Percentiles rank a stretch among this genome's conserved stretches.
These are phyloP conservation scores for Mycocentrospora acerina DNA, from an alignment of 2,329 filamentous ascomycete genomes.

Conservation along the genomic window DNA sequence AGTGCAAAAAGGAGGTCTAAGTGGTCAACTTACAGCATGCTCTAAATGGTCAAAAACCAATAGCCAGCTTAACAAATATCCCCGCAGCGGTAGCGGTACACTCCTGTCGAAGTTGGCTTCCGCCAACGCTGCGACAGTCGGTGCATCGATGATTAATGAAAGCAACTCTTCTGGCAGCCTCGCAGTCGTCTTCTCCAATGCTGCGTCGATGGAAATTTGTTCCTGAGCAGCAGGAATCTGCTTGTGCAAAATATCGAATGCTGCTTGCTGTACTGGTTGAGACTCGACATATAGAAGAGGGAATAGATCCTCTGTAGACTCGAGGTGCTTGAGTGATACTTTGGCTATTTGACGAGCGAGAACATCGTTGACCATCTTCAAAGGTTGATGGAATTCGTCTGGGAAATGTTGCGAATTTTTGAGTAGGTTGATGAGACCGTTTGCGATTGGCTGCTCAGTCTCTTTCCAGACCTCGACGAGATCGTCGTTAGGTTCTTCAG, in stretches of 20 bases:
- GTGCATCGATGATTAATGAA: slow-evolving; percentile 77
- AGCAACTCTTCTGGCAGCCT: slow-evolving; percentile 81
- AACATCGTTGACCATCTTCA: slow-evolving; percentile 73
- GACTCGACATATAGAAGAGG: slow-evolving; percentile 75
- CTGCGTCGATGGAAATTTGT: slow-evolving; percentile 75
- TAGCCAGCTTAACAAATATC: slow-evolving; percentile 87
- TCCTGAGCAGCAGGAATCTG: slow-evolving; percentile 79
- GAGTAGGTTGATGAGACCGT: slow-evolving; percentile 64
- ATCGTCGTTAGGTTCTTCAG: slow-evolving; percentile 79
- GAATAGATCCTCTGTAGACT: slow-evolving; percentile 70
- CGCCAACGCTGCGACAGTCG: slow-evolving; percentile 67
- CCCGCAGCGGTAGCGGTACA: slow-evolving; percentile 70
- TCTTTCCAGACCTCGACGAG: slow-evolving; percentile 72
- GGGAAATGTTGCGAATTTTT: slow-evolving; percentile 54
- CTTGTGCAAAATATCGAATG: slow-evolving; percentile 76
- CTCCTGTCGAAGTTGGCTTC: slow-evolving; percentile 64
- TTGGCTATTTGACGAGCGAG: slow-evolving; percentile 69
- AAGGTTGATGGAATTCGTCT: slow-evolving; percentile 62
- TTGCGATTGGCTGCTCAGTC: slow-evolving; percentile 57
- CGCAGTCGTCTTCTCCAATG: slow-evolving; percentile 69
- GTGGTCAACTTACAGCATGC: slow-evolving; percentile 55
- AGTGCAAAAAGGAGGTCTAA: no score
- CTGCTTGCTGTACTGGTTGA: slow-evolving; percentile 72
- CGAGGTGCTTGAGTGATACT: slow-evolving; percentile 62
- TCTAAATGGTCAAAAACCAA: slow-evolving; percentile 84